Base-by-base conservation (phyloP, 345 rosid species). In the Abelmoschus esculentus region DNA sequence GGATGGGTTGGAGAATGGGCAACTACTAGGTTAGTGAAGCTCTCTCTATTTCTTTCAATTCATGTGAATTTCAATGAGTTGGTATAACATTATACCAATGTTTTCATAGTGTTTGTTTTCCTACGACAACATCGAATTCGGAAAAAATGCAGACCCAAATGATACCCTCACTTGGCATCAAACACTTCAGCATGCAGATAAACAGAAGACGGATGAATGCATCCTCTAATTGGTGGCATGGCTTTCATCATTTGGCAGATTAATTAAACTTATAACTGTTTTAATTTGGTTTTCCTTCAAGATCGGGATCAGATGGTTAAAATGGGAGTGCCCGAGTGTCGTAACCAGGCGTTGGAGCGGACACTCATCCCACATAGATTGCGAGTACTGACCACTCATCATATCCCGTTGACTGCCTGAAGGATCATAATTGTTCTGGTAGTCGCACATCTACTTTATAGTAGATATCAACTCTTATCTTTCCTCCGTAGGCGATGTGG, bases 1-100 rank as follows among this genome's bases (percentile, higher is more conserved):
- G 99, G 99, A 50, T 86, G 97, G 97, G 91, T 93, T 7, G 97
- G 99, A 77, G 99, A 93, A 78, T 93, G 99, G 99, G 99, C 96
- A 36, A 93, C 81, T 67, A 81, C 82, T 28, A 85, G 92, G 97
- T 89, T 38, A 83, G 86, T 78, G 70, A 46, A 65, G 67, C 38
- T 6, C 46, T 17, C 62, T 72, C 69, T 67, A 42, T 31, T 32
- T 67, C 64, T 55, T 34, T 42, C 2, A 50, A 1, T 4, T 14
- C 15, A n/a, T 50, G 55, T 50, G 14, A 50, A 15, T 50, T 5
- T 50, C 18, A 50, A 50, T 50, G 18, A 50, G 18, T 13, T 44
- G 31, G 36, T 56, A 29, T 17, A 26, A 31, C 50, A 50, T n/a
- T 22, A 26, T 53, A 15, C 19, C 38, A 44, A 61, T 31, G 46